Percentiles rank a stretch among this genome's conserved stretches.
Evolutionary conservation across 345 rosid species (phyloP).

Genomic region (Zanthoxylum bungeanum): DNA sequence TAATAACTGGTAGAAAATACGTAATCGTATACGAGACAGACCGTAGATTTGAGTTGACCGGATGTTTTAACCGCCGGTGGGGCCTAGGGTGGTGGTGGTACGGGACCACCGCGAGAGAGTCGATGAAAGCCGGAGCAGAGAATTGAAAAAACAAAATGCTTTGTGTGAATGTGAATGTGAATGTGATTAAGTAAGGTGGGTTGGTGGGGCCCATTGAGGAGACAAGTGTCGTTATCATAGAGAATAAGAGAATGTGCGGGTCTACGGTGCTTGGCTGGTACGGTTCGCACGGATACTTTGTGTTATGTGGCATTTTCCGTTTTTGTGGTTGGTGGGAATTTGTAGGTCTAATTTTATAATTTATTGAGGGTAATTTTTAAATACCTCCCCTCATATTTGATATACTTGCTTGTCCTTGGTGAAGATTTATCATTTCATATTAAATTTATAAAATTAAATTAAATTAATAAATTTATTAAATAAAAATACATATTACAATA

Average conservation of each 20-base stretch:
- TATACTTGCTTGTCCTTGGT: too few species aligned
- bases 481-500: too few species aligned
- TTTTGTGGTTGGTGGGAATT: background rate
- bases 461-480: too few species aligned
- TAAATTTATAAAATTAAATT: too few species aligned
- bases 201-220: background rate
- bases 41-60: constrained; percentile 34
- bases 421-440: too few species aligned
- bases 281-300: constrained; percentile 21
- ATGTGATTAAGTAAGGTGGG: background rate
- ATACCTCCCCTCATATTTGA: too few species aligned
- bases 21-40: constrained; percentile 11
- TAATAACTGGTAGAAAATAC: constrained; percentile 5
- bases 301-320: background rate
- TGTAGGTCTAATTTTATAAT: background rate
- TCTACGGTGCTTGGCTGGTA: constrained; percentile 8
- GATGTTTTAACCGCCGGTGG: constrained; percentile 12
- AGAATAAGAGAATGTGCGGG: constrained; percentile 5
- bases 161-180: background rate
- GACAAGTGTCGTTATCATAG: constrained; percentile 32
- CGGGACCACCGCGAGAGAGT: constrained; percentile 21
- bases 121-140: constrained; percentile 18
- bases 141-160: background rate
- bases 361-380: too few species aligned
- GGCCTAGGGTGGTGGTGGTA: constrained; percentile 11